Evolutionary conservation across 495 filamentous ascomycete species (phyloP), one percentile per base, ranked within the genome.

Genomic region (Sphaerosporella brunnea): DNA sequence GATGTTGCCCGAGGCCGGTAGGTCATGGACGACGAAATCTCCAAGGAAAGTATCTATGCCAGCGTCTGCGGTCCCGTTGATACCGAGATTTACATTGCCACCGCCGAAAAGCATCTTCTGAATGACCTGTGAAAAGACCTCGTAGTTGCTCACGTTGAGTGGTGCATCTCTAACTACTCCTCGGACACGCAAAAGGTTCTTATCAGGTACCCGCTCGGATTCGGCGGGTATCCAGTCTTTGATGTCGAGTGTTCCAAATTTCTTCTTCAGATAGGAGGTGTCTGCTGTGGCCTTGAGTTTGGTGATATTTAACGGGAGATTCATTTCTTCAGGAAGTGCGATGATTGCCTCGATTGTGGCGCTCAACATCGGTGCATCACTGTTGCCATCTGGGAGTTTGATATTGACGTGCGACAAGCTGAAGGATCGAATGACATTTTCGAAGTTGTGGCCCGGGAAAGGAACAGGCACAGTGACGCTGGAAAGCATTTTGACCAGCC

Each of bases 1-100:
- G 37, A 97, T 75, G 53, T 78, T 73, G 35, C 90, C 88, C 64
- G 87, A 70, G 3, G 82, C 83, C 10, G 88, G 88, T 51, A 97
- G 79, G 36, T 74, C 72, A 60, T 78, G 83, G 45, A 97, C 64
- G 18, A 76, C 68, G 58, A 95, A 74, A 49, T 77, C 65, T 8
- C 90, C 90, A 37, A 97, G 68, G 13, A 76, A 74, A 8, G 84
- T 93, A 26, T 75, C 68, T 15, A 94, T 73, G 52, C 79, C 72
- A 44, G 84, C 80, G 61, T 93, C 84, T 47, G 94, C 83, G 38
- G 73, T 68, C n/a, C 90, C 86, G 55, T 79, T 68, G 42, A 96
- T 71, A 25, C 69, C 69, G 9, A 97, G 66, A 20, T 71, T 56
- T 23, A 94, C 66, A 8, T 67, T 49, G 41, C 76, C 67, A 10